Evolutionary conservation across 2,329 filamentous ascomycete species (phyloP).

Genomic region (Sporothrix globosa): DNA sequence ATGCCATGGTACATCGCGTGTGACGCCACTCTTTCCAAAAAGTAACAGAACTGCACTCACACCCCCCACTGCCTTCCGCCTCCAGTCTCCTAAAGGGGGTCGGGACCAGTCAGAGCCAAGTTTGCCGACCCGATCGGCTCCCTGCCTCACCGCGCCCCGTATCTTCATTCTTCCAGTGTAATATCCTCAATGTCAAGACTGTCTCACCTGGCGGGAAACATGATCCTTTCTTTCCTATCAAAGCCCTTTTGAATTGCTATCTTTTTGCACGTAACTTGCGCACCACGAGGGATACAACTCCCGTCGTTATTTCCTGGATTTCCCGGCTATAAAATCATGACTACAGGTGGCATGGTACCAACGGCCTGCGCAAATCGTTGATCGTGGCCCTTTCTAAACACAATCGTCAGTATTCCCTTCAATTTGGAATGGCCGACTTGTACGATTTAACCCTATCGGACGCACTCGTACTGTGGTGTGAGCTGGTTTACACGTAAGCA

Average conservation of each 20-base stretch:
- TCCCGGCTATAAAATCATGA: not conserved
- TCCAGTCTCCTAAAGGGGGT: constrained; percentile 10
- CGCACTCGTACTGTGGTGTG: not conserved
- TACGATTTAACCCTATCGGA: too few species aligned
- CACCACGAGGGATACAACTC: constrained; percentile 12
- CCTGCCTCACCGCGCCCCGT: constrained; percentile 4
- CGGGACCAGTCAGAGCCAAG: constrained; percentile 7
- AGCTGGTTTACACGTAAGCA: not conserved
- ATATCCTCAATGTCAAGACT: not conserved
- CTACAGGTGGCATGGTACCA: too few species aligned
- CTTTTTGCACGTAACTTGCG: not conserved
- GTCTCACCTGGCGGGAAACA: constrained; percentile 14
- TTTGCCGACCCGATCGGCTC: constrained; percentile 27
- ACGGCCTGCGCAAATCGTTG: not conserved
- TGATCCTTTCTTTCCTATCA: not conserved
- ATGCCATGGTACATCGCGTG: not conserved
- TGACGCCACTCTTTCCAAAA: not conserved
- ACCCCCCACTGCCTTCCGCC: not conserved
- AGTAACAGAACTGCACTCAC: not conserved
- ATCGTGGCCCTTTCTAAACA: too few species aligned
- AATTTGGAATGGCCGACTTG: not conserved
- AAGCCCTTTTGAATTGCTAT: too few species aligned
- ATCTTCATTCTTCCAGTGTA: not conserved
- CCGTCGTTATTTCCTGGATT: not conserved
- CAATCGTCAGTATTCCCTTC: not conserved